Evolutionary conservation across 2,329 filamentous ascomycete genomes (phyloP).

Genomic region (Exophiala sp.): DNA sequence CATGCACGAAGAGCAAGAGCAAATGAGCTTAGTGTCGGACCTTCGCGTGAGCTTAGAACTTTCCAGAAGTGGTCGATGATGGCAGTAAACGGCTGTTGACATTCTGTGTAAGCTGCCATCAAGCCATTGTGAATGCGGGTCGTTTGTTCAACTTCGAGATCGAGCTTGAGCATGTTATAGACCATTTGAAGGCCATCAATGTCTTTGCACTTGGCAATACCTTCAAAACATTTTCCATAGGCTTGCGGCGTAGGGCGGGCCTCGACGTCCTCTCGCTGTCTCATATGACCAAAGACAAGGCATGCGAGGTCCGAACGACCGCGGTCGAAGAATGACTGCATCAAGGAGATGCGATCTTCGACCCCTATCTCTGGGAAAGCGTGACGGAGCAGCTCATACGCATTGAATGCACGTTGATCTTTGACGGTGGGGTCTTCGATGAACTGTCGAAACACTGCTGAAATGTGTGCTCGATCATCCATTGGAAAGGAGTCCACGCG

Average conservation of each 20-base stretch:
- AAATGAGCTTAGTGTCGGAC: slow-evolving; percentile 77
- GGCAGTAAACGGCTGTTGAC: slow-evolving; percentile 57
- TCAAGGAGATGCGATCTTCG: slow-evolving; percentile 64
- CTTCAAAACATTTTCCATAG: slow-evolving; percentile 75
- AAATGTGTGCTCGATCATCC: slow-evolving; percentile 64
- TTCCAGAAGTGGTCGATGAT: slow-evolving; percentile 78
- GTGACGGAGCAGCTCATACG: slow-evolving; percentile 57
- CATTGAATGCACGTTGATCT: slow-evolving; percentile 62
- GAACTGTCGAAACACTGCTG: slow-evolving; percentile 64
- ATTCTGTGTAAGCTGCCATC: slow-evolving; percentile 78
- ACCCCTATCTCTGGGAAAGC: slow-evolving; percentile 63
- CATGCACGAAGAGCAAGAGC: slow-evolving; percentile 77
- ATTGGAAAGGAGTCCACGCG: slow-evolving; percentile 69
- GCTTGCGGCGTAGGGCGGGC: slow-evolving; percentile 68
- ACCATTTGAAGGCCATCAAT: slow-evolving; percentile 67
- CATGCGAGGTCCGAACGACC: slow-evolving; percentile 78
- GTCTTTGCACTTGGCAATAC: slow-evolving; percentile 62
- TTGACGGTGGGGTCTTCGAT: slow-evolving; percentile 60
- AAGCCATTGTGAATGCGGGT: slow-evolving; percentile 78
- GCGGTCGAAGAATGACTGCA: slow-evolving; percentile 77
- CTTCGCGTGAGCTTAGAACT: slow-evolving; percentile 78
- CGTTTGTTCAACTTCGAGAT: slow-evolving; percentile 71
- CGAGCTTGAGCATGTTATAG: slow-evolving; percentile 93
- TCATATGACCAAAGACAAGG: slow-evolving; percentile 89
- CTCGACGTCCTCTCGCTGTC: slow-evolving; percentile 62